Conservation (phyloP, 2,329 filamentous ascomycete species). For the Decorospora gaudefroyi region DNA sequence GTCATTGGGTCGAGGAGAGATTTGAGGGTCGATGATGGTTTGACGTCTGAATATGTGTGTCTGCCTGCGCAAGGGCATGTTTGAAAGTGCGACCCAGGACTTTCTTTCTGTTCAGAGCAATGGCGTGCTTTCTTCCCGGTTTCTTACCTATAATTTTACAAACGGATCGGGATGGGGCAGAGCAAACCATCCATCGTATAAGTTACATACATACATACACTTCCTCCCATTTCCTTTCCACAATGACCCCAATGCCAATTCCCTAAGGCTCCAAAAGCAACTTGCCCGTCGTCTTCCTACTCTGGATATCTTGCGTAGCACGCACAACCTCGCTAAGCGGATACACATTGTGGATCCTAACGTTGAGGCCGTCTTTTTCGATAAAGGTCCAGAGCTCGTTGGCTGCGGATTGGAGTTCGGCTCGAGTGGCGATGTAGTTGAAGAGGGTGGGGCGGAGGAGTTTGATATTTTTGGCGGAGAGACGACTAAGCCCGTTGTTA, state of each 20-base stretch:
- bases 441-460: conserved; percentile 75
- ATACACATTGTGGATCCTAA: conserved; percentile 77
- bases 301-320: conserved; percentile 77
- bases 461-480: conserved; percentile 76
- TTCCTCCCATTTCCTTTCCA: not conserved
- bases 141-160: too few species aligned
- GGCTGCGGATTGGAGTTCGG: conserved; percentile 72
- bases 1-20: too few species aligned
- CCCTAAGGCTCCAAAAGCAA: conserved; percentile 68
- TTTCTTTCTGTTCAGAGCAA: too few species aligned
- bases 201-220: too few species aligned
- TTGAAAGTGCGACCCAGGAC: too few species aligned
- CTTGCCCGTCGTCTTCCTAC: conserved; percentile 83
- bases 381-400: conserved; percentile 76
- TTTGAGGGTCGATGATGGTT: too few species aligned
- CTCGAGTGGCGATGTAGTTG: conserved; percentile 61
- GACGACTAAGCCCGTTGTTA: conserved; percentile 43
- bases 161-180: too few species aligned
- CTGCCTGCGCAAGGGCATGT: too few species aligned
- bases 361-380: conserved; percentile 68
- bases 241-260: not conserved
- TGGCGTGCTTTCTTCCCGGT: too few species aligned
- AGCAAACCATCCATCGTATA: too few species aligned
- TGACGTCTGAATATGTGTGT: too few species aligned
- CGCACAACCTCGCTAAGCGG: conserved; percentile 71